Evolutionary conservation across 306 rosid species (phyloP), one percentile per base, ranked within the genome.

Genomic region (Trifolium pratense): DNA sequence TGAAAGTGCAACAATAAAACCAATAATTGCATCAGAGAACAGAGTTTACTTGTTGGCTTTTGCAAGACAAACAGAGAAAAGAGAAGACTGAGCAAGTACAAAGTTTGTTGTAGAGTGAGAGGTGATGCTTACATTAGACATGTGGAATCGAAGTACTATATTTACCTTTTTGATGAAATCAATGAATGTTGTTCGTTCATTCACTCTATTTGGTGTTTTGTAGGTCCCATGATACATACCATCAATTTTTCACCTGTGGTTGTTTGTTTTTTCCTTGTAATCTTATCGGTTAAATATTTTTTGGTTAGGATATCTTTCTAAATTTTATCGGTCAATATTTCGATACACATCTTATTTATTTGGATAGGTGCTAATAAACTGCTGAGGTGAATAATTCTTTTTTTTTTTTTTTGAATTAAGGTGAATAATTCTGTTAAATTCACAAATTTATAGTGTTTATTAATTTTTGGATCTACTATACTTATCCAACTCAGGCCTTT

Each of bases 21-120:
- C 29, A 75, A 83, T 61, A 56, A 72, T 53, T n/a, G 51, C 10
- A 51, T 13, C 26, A 78, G 2, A 57, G 37, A 73, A 74, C n/a
- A 78, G 65, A 80, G 67, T 85, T 85, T 72, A 84, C 87, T 66
- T 68, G 77, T 61, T 42, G n/a, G n/a, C n/a, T n/a, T n/a, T n/a
- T n/a, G 72, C 3, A 39, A 75, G 67, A 68, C 67, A 71, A 51
- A 73, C 25, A 73, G 36, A 40, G 73, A 45, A 36, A 3, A 63
- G 43, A 48, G 74, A 31, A 57, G 0, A 43, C 7, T 43, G 49
- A 43, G 16, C 16, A 43, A 43, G 49, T 43, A 43, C 49, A 43
- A 40, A 13, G 48, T 12, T 4, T 23, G 4, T 8, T 34, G 39
- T 36, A 4, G 32, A 4, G 32, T 0, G 32, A 14, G 43, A 43